Evolutionary conservation across 495 filamentous ascomycete species (phyloP), one percentile per base, ranked within the genome.

Genomic region (Xylaria acuta): DNA sequence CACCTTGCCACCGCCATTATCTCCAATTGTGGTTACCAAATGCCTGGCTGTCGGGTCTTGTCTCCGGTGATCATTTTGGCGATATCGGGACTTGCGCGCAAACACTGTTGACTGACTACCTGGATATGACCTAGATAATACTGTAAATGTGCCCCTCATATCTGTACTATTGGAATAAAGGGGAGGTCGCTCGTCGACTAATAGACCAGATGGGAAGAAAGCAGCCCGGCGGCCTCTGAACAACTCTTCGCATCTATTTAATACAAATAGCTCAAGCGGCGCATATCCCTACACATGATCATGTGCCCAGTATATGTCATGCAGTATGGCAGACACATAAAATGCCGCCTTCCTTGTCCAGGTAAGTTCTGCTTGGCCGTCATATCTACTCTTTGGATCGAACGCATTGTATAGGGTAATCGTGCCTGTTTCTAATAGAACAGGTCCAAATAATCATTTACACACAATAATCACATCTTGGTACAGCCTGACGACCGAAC

Each of bases 1-100:
- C 41, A 34, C 32, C 41, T 54, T 32, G 68, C 68, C 68, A 70
- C 67, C 27, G 12, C 27, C 66, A 43, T 41, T 7, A 38, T 60
- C 25, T 49, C 63, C 5, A 65, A 32, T 30, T 54, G 32, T 56
- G 49, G 43, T 12, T 40, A 22, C 49, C n/a, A 49, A 3, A 45
- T 36, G 38, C 38, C 27, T 34, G 16, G 27, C 2, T 58, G 54
- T 20, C 54, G 22, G 51, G 51, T 30, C 51, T 5, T 30, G 9
- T 56, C 25, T 58, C 18, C 54, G 27, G 54, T 34, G 16, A 30
- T 58, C 27, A 34, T 32, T 32, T 34, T 58, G 27, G 54, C 30
- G 27, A 58, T 58, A 34, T 59, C 6, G 18, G 54, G 27, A 59
- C 54, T 32, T 56, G 30, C 14, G 32, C 30, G 30, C 54, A 59